These are phyloP conservation scores for Hericium rajendrae DNA, from an alignment of 768 basidiomycete genomes.

Conservation along the genomic window DNA sequence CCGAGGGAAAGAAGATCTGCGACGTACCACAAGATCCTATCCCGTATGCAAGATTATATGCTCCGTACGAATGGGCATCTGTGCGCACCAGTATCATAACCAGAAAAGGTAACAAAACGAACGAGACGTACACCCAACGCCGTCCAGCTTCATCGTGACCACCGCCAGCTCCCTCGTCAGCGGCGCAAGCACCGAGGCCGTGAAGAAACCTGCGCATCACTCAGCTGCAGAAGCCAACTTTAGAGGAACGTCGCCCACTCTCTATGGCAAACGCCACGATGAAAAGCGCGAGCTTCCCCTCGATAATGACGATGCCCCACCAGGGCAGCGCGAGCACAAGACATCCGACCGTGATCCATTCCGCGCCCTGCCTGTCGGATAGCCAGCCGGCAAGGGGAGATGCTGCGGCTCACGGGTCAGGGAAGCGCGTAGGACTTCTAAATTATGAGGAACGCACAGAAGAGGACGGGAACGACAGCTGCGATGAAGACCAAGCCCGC, in stretches of 20 bases:
- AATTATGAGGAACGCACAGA: constrained; percentile 38
- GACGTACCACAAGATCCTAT: constrained; percentile 51
- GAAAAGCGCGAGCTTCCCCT: constrained; percentile 37
- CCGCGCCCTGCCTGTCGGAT: constrained; percentile 46
- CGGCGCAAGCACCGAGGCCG: constrained; percentile 49
- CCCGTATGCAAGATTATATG: constrained; percentile 65
- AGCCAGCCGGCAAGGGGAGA: constrained; percentile 50
- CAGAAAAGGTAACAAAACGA: background rate
- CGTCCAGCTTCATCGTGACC: constrained; percentile 44
- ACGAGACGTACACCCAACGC: constrained; percentile 51
- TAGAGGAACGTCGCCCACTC: constrained; percentile 30
- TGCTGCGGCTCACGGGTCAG: constrained; percentile 26
- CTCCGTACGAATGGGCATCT: constrained; percentile 72
- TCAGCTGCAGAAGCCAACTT: background rate
- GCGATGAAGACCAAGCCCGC: constrained; percentile 66
- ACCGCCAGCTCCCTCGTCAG: constrained; percentile 58
- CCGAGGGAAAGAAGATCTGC: background rate
- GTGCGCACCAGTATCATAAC: background rate
- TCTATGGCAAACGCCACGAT: constrained; percentile 39
- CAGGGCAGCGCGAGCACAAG: constrained; percentile 51
- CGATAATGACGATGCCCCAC: constrained; percentile 46
- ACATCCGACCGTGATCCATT: constrained; percentile 40
- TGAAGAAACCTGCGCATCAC: constrained; percentile 44
- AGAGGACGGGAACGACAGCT: constrained; percentile 49
- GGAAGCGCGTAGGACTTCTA: background rate